Evolutionary conservation across 768 basidiomycete genomes (phyloP).

Genomic region (Calocera cornea): DNA sequence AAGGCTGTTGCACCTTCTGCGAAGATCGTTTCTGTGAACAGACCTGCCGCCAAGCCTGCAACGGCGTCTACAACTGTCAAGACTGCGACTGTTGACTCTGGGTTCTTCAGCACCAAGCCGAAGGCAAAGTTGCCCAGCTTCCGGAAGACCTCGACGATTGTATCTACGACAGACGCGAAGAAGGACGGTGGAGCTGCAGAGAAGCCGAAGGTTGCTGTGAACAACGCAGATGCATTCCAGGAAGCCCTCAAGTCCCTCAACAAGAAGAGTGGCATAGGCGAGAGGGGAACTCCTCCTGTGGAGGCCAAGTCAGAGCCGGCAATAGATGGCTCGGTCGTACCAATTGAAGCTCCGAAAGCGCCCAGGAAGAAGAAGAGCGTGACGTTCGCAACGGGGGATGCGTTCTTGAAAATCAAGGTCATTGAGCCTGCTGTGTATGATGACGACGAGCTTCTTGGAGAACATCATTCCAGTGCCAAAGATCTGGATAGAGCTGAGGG

Average conservation of each 20-base stretch:
- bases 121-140: conserved; percentile 76
- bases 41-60: conserved; percentile 17
- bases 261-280: conserved; percentile 25
- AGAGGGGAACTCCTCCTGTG: neutral
- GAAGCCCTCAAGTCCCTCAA: conserved; percentile 67
- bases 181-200: conserved; percentile 36
- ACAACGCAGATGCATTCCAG: conserved; percentile 54
- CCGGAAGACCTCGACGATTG: conserved; percentile 42
- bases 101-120: conserved; percentile 77
- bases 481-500: conserved; percentile 83
- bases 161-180: conserved; percentile 25
- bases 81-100: conserved; percentile 72
- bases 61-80: conserved; percentile 35
- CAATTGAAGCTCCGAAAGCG: conserved; percentile 18
- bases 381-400: conserved; percentile 60
- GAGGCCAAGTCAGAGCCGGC: neutral
- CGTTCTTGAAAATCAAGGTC: conserved; percentile 59
- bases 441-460: conserved; percentile 53
- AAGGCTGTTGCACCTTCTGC: conserved; percentile 32
- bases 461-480: conserved; percentile 37
- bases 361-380: conserved; percentile 65
- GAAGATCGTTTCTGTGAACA: conserved; percentile 52
- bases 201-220: conserved; percentile 45
- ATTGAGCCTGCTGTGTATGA: conserved; percentile 83
- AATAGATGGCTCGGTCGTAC: conserved; percentile 8